A percentile compares a stretch with the other conserved stretches of the same genome.
Conservation (phyloP, 2,329 filamentous ascomycete species). For the Epichloe sibirici region DNA sequence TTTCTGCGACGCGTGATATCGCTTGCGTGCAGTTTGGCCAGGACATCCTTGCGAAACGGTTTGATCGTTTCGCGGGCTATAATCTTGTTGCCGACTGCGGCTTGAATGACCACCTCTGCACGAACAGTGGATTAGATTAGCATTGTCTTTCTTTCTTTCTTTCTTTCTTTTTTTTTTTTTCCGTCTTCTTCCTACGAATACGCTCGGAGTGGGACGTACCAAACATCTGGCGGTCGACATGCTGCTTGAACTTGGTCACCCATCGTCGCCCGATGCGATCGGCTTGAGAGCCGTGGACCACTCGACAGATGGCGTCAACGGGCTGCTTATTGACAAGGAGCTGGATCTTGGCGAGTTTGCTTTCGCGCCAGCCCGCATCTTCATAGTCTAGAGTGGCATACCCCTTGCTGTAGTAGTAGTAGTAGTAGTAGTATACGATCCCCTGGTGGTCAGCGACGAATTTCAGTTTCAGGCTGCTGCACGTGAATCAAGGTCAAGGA, state of each 20-base stretch:
- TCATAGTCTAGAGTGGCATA: constrained; percentile 97
- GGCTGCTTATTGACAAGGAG: constrained; percentile 86
- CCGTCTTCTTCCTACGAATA: background rate
- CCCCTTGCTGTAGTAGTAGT: constrained; percentile 45
- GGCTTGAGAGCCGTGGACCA: constrained; percentile 73
- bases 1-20: constrained; percentile 77
- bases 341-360: constrained; percentile 77
- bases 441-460: background rate
- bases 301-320: constrained; percentile 86
- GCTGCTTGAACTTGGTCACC: constrained; percentile 94
- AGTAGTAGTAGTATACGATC: too few species aligned
- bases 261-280: constrained; percentile 72
- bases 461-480: too few species aligned
- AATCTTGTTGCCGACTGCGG: constrained; percentile 68
- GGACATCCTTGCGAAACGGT: constrained; percentile 89
- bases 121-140: background rate
- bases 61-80: constrained; percentile 91
- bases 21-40: constrained; percentile 84
- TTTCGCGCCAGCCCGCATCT: constrained; percentile 75
- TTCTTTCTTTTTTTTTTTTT: background rate
- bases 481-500: too few species aligned
- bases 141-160: background rate
- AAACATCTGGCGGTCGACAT: constrained; percentile 94
- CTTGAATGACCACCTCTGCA: constrained; percentile 81
- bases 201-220: constrained; percentile 20